Percentiles rank a stretch among this genome's conserved stretches.
These are phyloP conservation scores for Solanum clarkiae DNA, from an alignment of 257 asterid species.

Conservation along the genomic window DNA sequence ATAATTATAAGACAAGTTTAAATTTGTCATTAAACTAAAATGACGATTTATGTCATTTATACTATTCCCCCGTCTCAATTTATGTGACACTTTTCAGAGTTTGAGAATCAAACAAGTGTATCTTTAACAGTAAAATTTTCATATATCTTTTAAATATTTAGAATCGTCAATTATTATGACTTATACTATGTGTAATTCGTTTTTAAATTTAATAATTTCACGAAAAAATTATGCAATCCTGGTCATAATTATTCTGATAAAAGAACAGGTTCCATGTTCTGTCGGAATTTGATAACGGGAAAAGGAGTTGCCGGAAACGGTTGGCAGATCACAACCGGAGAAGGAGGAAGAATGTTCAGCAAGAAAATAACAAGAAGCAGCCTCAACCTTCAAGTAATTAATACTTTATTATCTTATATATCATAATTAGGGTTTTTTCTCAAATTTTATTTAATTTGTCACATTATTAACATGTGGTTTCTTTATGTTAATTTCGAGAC, in stretches of 20 bases:
- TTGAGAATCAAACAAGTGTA: too few relatives aligned
- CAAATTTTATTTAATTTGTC: too few relatives aligned
- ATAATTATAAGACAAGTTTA: background rate
- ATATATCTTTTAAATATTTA: too few relatives aligned
- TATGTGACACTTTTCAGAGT: too few relatives aligned
- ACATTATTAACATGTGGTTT: too few relatives aligned
- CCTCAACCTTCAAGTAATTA: background rate
- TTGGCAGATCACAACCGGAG: conserved; percentile 95
- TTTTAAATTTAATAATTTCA: background rate
- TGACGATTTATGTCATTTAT: background rate
- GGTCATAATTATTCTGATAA: background rate
- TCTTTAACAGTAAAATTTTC: too few relatives aligned
- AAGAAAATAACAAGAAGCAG: conserved; percentile 44
- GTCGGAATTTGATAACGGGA: conserved; percentile 87
- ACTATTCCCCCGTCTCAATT: too few relatives aligned
- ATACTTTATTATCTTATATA: background rate
- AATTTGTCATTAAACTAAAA: background rate
- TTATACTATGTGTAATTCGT: background rate
- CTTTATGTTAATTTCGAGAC: too few relatives aligned
- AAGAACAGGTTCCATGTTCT: conserved; percentile 67
- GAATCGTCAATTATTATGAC: too few relatives aligned
- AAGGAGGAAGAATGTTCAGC: conserved; percentile 69
- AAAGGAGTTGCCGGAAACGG: conserved; percentile 90
- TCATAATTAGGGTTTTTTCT: too few relatives aligned
- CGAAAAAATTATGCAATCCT: background rate